phyloP scores from a whole-genome alignment of 208 protist genomes.

The Leishmania tarentolae region DNA sequence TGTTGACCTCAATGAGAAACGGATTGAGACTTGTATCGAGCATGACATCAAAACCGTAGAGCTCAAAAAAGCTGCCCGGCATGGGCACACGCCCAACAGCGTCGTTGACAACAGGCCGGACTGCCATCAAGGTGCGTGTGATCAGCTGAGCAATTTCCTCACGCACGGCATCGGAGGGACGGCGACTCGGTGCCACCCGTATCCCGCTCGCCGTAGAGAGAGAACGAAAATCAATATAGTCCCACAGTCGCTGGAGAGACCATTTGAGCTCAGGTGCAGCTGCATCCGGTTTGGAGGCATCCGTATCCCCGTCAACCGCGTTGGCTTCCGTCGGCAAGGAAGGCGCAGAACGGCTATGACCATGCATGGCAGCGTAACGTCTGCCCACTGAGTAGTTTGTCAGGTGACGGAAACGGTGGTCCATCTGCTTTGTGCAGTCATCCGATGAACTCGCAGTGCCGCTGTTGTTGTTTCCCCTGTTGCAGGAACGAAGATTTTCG shows the following conservation, averaged over 20 bases:
- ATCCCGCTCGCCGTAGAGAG: not conserved
- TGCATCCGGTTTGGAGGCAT: not conserved
- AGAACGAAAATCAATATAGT: slow-evolving; percentile 42
- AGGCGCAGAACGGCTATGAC: not conserved
- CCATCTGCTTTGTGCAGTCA: not conserved
- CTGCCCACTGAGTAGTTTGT: slow-evolving; percentile 93
- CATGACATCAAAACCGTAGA: slow-evolving; percentile 94
- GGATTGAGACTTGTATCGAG: slow-evolving; percentile 74
- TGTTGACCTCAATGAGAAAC: slow-evolving; percentile 92
- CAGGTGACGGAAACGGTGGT: slow-evolving; percentile 81
- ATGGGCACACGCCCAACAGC: slow-evolving; percentile 27
- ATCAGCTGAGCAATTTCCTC: slow-evolving; percentile 74
- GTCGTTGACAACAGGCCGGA: slow-evolving; percentile 39
- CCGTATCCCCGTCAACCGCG: not conserved
- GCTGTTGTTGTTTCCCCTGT: not conserved
- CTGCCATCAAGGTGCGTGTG: slow-evolving; percentile 70
- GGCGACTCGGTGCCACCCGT: not conserved
- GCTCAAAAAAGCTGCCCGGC: slow-evolving; percentile 79
- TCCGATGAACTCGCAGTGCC: not conserved
- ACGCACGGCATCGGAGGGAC: slow-evolving; percentile 46
- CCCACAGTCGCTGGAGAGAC: slow-evolving; percentile 64
- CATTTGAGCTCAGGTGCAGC: slow-evolving; percentile 63
- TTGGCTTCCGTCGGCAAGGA: not conserved
- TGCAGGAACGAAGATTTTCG: not conserved
- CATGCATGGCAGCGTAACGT: slow-evolving; percentile 35